Evolutionary conservation across 371 early-diverging fungal genomes (phyloP).

Genomic region (Catenaria anguillulae): DNA sequence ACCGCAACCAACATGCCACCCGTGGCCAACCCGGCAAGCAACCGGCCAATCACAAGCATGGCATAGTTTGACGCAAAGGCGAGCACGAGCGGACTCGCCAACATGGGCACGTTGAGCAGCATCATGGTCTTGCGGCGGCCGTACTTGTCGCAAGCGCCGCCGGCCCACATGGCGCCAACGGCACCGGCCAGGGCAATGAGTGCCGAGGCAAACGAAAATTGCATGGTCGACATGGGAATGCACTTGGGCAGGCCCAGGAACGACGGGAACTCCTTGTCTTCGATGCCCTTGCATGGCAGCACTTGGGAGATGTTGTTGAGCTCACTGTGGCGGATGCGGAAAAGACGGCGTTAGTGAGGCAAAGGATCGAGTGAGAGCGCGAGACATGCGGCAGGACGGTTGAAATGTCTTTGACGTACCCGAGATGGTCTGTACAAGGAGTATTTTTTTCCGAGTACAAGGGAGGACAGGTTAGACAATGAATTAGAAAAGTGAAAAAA

Average conservation of each 20-base stretch:
- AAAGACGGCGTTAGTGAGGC: too few species aligned
- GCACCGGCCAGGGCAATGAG: conserved; percentile 43
- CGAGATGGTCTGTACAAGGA: not conserved
- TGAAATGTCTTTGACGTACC: not conserved
- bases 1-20: conserved; percentile 71
- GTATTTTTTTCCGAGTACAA: not conserved
- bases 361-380: too few species aligned
- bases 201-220: not conserved
- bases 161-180: conserved; percentile 57
- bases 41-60: conserved; percentile 54
- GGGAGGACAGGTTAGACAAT: too few species aligned
- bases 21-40: conserved; percentile 67
- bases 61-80: conserved; percentile 31
- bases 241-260: not conserved
- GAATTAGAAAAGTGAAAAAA: not conserved
- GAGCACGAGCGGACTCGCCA: conserved; percentile 49
- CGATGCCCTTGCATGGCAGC: not conserved
- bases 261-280: not conserved
- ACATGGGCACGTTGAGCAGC: conserved; percentile 30
- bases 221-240: not conserved
- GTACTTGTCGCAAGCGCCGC: conserved; percentile 43
- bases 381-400: too few species aligned
- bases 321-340: not conserved
- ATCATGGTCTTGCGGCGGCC: conserved; percentile 38
- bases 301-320: not conserved